These are phyloP conservation scores for Hansenula sp. DNA, from an alignment of 1,139 yeast species.

Conservation along the genomic window DNA sequence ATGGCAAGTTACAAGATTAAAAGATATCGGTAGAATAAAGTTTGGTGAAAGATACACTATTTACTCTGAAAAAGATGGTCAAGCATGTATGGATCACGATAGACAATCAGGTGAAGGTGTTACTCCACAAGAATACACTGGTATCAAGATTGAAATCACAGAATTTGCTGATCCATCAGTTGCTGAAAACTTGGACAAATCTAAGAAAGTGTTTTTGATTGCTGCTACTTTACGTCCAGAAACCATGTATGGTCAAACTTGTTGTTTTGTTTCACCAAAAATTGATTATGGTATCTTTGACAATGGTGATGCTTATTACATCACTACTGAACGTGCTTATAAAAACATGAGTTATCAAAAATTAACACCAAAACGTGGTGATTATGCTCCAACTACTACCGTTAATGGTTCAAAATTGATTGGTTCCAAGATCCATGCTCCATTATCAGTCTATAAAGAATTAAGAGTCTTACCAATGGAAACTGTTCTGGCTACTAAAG, in stretches of 20 bases:
- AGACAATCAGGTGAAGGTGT: conserved; percentile 97
- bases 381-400: conserved; percentile 52
- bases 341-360: conserved; percentile 97
- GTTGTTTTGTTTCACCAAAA: conserved; percentile 97
- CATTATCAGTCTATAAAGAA: conserved; percentile 66
- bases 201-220: conserved; percentile 72
- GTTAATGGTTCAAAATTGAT: conserved; percentile 71
- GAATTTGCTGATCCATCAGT: conserved; percentile 42
- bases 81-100: conserved; percentile 99
- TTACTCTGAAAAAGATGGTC: conserved; percentile 96
- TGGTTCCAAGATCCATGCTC: conserved; percentile 87
- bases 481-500: conserved; percentile 88
- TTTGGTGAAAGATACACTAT: conserved; percentile 98
- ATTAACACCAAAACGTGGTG: conserved; percentile 84
- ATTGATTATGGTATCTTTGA: conserved; percentile 88
- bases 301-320: conserved; percentile 78
- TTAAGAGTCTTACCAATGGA: conserved; percentile 95
- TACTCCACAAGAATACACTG: conserved; percentile 93
- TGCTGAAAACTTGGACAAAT: conserved; percentile 50
- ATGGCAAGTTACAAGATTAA: conserved; percentile 94
- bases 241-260: conserved; percentile 98
- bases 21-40: conserved; percentile 84
- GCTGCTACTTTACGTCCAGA: conserved; percentile 99
- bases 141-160: conserved; percentile 74
- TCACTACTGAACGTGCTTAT: conserved; percentile 95